These are phyloP conservation scores for Saccharomycopsis babjevae DNA, from an alignment of 805 yeast genomes.

Conservation along the genomic window DNA sequence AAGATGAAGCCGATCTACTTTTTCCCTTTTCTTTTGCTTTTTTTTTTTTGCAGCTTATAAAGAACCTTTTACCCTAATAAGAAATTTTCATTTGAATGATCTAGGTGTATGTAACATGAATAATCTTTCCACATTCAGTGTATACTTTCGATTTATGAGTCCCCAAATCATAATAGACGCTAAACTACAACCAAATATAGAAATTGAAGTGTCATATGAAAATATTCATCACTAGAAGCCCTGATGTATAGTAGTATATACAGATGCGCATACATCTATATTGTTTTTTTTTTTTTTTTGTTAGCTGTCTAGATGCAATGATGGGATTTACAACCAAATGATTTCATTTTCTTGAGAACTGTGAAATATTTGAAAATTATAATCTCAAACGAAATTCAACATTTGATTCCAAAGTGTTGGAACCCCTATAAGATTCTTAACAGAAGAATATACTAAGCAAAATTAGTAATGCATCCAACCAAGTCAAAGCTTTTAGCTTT, in stretches of 20 bases:
- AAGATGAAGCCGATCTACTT: background rate
- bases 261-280: too few species aligned
- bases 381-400: too few species aligned
- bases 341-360: too few species aligned
- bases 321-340: too few species aligned
- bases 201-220: background rate
- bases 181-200: background rate
- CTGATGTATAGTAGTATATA: background rate
- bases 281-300: too few species aligned
- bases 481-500: slow-evolving; percentile 36
- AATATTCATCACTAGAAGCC: background rate
- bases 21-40: too few species aligned
- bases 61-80: background rate
- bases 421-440: background rate
- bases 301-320: too few species aligned
- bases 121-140: background rate
- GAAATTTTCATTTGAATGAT: background rate
- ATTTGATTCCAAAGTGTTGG: too few species aligned
- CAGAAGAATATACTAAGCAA: background rate
- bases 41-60: background rate
- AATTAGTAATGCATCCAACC: background rate
- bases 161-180: background rate
- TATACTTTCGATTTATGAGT: background rate
- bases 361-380: too few species aligned
- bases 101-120: background rate